phyloP scores from a whole-genome alignment of 805 yeast genomes.

The Metschnikowia noctiluminum region DNA sequence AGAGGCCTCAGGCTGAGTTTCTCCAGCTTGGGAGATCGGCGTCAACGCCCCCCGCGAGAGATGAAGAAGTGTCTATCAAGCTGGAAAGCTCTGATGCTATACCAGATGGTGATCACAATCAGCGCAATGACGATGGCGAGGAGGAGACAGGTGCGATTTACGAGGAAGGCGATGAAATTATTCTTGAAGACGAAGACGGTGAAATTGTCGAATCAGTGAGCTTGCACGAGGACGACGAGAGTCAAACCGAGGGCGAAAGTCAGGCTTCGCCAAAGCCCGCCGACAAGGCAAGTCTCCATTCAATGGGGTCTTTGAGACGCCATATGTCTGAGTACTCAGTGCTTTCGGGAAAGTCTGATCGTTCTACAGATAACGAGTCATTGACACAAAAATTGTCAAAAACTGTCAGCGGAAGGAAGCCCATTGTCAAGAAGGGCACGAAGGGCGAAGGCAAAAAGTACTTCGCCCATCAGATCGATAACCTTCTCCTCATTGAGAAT shows the following conservation, averaged over 20 bases:
- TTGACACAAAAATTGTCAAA: constrained; percentile 13
- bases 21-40: constrained; percentile 37
- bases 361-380: constrained; percentile 14
- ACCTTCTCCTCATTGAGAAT: constrained; percentile 78
- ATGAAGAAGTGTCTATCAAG: constrained; percentile 4
- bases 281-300: constrained; percentile 34
- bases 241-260: not conserved
- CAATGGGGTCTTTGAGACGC: constrained; percentile 38
- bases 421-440: constrained; percentile 30
- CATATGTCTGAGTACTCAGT: constrained; percentile 34
- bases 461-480: constrained; percentile 77
- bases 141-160: constrained; percentile 29
- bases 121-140: not conserved
- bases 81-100: constrained; percentile 1
- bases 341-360: constrained; percentile 16
- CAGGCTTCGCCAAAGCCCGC: not conserved
- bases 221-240: constrained; percentile 13
- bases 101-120: not conserved
- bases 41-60: constrained; percentile 12
- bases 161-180: constrained; percentile 65
- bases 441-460: constrained; percentile 28
- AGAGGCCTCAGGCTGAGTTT: constrained; percentile 38
- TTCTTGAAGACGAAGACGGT: constrained; percentile 82
- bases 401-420: constrained; percentile 18
- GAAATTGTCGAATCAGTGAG: constrained; percentile 64